Conservation (phyloP, 495 filamentous ascomycete genomes). For the Aspergillus indologenus region DNA sequence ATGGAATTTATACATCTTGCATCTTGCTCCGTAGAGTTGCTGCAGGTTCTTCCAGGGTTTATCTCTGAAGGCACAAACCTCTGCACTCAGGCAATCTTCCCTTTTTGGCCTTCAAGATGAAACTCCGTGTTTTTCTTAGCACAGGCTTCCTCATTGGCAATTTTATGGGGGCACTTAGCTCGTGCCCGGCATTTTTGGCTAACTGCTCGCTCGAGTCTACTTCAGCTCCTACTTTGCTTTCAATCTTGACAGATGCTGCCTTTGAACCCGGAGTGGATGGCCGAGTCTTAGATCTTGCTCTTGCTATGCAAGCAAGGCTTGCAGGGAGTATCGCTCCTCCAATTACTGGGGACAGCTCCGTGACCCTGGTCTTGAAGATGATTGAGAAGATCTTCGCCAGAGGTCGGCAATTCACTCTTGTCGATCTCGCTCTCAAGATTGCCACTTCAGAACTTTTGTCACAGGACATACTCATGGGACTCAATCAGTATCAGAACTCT, state of each 20-base stretch:
- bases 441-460: conserved; percentile 15
- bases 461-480: conserved; percentile 10
- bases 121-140: background rate
- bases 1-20: background rate
- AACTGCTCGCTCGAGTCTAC: background rate
- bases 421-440: conserved; percentile 13
- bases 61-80: background rate
- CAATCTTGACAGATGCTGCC: background rate
- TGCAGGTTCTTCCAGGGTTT: background rate
- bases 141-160: background rate
- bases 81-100: background rate
- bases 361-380: conserved; percentile 2
- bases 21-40: background rate
- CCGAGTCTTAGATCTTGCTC: background rate
- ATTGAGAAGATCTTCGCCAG: conserved; percentile 1
- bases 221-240: background rate
- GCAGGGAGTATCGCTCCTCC: background rate
- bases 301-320: conserved; percentile 7
- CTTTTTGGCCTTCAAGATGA: background rate
- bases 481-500: conserved; percentile 16
- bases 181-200: background rate
- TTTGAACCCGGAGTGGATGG: background rate
- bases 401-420: conserved; percentile 1
- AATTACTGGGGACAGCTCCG: background rate
- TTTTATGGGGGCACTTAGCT: background rate